Conservation (phyloP, 164 flowering plant genomes). For the Umbellularia californica region DNA sequence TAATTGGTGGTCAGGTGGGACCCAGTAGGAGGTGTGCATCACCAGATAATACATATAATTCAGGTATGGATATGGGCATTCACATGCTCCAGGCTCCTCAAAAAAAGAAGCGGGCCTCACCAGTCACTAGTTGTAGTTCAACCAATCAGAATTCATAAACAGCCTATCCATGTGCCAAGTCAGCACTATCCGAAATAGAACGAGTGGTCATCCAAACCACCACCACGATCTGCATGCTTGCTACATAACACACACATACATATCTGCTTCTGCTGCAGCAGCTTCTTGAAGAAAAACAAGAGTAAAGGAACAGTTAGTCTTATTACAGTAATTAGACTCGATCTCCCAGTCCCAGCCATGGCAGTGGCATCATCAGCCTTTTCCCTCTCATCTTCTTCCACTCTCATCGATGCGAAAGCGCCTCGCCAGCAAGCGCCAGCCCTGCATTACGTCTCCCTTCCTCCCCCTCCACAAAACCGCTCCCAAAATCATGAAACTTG, state of each 20-base stretch:
- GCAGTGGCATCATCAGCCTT: constrained; percentile 43
- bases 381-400: constrained; percentile 33
- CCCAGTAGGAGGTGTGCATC: too few relatives aligned
- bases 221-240: not conserved
- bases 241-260: too few relatives aligned
- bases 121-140: not conserved
- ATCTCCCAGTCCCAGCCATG: constrained; percentile 1
- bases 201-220: constrained; percentile 20
- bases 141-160: constrained; percentile 9
- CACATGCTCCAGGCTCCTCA: too few relatives aligned
- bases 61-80: too few relatives aligned
- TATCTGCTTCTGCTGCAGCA: too few relatives aligned
- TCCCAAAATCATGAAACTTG: not conserved
- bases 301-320: too few relatives aligned
- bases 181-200: constrained; percentile 20
- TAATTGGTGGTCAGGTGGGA: too few relatives aligned
- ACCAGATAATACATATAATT: too few relatives aligned
- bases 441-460: constrained; percentile 47
- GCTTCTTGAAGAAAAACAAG: too few relatives aligned
- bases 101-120: not conserved
- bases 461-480: constrained; percentile 43
- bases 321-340: too few relatives aligned
- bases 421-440: constrained; percentile 34
- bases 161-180: constrained; percentile 17
- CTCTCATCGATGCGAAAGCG: constrained; percentile 51